These are phyloP conservation scores for Rugiboletus extremiorientalis DNA, from an alignment of 1,284 basidiomycete genomes.

Conservation along the genomic window DNA sequence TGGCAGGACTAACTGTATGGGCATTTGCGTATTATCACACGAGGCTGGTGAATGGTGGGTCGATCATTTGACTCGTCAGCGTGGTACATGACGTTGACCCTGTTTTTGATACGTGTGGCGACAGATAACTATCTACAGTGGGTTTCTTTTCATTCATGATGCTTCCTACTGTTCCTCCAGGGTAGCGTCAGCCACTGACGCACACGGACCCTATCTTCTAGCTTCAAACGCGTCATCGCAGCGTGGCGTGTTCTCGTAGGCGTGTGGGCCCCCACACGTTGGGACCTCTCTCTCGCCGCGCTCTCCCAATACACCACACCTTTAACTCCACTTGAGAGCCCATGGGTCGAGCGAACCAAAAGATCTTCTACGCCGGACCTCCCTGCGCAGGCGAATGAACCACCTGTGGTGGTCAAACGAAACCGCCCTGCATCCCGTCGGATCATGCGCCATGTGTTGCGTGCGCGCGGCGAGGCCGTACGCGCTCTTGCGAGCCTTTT, in stretches of 20 bases:
- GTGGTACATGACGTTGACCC: constrained; percentile 24
- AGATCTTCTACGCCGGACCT: constrained; percentile 31
- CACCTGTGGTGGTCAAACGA: constrained; percentile 41
- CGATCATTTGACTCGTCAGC: constrained; percentile 17
- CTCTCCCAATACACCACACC: constrained; percentile 77
- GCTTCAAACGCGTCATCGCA: constrained; percentile 79
- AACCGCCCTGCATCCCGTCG: constrained; percentile 72
- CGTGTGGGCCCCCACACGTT: constrained; percentile 81
- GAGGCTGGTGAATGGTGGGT: constrained; percentile 69
- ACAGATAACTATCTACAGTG: constrained; percentile 82
- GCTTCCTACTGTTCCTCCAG: constrained; percentile 7
- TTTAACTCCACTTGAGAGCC: constrained; percentile 59
- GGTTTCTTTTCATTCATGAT: constrained; percentile 30
- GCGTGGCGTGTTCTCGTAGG: constrained; percentile 91
- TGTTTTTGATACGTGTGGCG: constrained; percentile 2
- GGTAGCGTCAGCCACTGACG: constrained; percentile 20
- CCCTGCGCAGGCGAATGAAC: constrained; percentile 35
- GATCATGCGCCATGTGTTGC: constrained; percentile 83
- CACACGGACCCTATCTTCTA: constrained; percentile 31
- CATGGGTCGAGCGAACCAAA: constrained; percentile 58
- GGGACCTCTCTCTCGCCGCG: constrained; percentile 71
- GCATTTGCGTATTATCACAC: constrained; percentile 82
- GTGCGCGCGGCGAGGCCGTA: constrained; percentile 76
- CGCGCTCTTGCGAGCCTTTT: constrained; percentile 72
- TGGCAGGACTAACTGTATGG: constrained; percentile 59